Base-by-base conservation (phyloP, 495 filamentous ascomycete species). In the Hypoxylon intermedium region DNA sequence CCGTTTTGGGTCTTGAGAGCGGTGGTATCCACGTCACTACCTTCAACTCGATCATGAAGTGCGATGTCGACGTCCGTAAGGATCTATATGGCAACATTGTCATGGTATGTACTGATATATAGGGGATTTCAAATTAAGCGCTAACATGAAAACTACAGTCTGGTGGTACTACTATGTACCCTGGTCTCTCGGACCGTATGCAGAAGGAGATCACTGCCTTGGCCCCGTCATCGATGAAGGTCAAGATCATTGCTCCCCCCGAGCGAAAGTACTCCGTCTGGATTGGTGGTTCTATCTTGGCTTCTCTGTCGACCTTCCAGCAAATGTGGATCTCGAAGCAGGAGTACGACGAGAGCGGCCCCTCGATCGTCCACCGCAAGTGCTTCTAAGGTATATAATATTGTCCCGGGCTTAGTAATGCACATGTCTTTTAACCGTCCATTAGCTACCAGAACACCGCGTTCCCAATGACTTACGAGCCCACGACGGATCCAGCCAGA, bases 241-340 rank as follows among this genome's bases (percentile, higher is more conserved):
- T 98, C 77, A 94, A 96, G 79, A 98, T 98, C 69, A 96, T 96
- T 70, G 94, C 94, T 67, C 94, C 94, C 60, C 93, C 94, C 21
- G 94, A 98, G 82, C 85, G 94, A 70, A 96, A 97, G 79, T 98
- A 98, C 83, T 98, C 94, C 60, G 94, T 98, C 84, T 98, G 94
- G 94, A 98, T 98, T 78, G 94, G 94, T 92, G 94, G 94, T 86
- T 98, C 94, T 78, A 98, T 98, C 77, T 82, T 98, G 74, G 94
- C 94, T 65, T 98, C 94, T 62, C 91, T 98, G 65, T 98, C 94
- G 57, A 98, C 94, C 81, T 98, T 98, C 92, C 94, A 98, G 83
- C 94, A 98, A 84, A 98, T 98, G 95, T 98, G 94, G 94, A 98
- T 98, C 88, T 98, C 94, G 65, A 98, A 98, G 91, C 94, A 98